phyloP scores from a whole-genome alignment of 768 basidiomycete genomes.

The Rhodotorula diobovata region DNA sequence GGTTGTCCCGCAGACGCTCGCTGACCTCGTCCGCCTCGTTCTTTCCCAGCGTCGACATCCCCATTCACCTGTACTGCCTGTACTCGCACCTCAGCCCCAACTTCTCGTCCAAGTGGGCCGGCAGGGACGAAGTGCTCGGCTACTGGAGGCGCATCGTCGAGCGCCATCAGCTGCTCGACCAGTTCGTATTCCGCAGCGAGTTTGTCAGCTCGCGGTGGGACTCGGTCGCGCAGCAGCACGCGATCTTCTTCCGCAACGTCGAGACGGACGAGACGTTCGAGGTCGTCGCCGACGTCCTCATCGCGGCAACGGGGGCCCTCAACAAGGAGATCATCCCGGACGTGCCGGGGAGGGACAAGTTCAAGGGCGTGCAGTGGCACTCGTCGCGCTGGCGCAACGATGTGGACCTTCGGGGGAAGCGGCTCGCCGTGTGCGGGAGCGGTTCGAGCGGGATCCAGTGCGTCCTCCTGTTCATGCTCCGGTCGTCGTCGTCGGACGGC shows the following conservation, averaged over 20 bases:
- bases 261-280: constrained; percentile 48
- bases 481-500: not conserved
- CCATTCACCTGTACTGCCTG: constrained; percentile 27
- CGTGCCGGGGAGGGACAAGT: constrained; percentile 52
- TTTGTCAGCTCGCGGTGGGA: constrained; percentile 55
- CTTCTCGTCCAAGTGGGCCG: constrained; percentile 24
- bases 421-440: constrained; percentile 62
- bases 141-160: constrained; percentile 25
- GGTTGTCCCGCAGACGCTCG: too few relatives aligned
- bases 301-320: constrained; percentile 54
- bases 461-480: not conserved
- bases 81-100: constrained; percentile 28
- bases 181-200: constrained; percentile 52
- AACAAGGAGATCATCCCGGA: constrained; percentile 53
- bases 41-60: constrained; percentile 24
- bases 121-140: constrained; percentile 18
- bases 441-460: constrained; percentile 61
- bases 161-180: constrained; percentile 50
- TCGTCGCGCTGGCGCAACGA: constrained; percentile 59
- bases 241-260: constrained; percentile 49
- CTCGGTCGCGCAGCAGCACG: constrained; percentile 51
- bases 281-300: constrained; percentile 52
- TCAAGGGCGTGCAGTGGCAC: constrained; percentile 57
- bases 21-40: not conserved
- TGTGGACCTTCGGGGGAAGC: constrained; percentile 55